Percentiles rank a stretch among this genome's conserved stretches.
Evolutionary conservation across 2,329 filamentous ascomycete species (phyloP).

Genomic region (Phoma sp.): DNA sequence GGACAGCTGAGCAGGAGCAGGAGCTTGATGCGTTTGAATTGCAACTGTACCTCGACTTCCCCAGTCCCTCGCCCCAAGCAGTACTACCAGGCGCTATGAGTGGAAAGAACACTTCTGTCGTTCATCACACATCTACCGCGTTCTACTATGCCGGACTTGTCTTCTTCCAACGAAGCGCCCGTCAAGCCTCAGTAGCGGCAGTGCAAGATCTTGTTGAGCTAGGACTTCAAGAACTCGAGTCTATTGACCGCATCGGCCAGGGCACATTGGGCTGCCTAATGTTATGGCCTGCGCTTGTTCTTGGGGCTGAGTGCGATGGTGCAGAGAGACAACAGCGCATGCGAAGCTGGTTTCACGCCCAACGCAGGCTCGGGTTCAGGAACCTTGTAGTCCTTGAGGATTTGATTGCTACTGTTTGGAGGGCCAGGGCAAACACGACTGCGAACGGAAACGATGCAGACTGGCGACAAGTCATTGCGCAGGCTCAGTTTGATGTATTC

Average conservation of each 20-base stretch:
- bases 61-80: background rate
- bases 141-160: slow-evolving; percentile 21
- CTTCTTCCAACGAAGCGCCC: slow-evolving; percentile 18
- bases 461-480: slow-evolving; percentile 13
- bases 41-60: slow-evolving; percentile 20
- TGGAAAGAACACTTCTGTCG: background rate
- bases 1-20: slow-evolving; percentile 5
- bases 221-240: slow-evolving; percentile 14
- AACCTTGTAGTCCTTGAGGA: slow-evolving; percentile 14
- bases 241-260: slow-evolving; percentile 14
- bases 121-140: slow-evolving; percentile 16
- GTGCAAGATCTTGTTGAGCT: slow-evolving; percentile 18
- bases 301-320: slow-evolving; percentile 14
- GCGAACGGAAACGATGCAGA: background rate
- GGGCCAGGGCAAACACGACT: background rate
- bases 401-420: slow-evolving; percentile 14
- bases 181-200: background rate
- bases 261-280: slow-evolving; percentile 16
- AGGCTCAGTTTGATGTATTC: slow-evolving; percentile 14
- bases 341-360: slow-evolving; percentile 12
- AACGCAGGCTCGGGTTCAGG: slow-evolving; percentile 16
- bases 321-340: slow-evolving; percentile 4
- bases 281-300: slow-evolving; percentile 20
- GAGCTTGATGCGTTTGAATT: slow-evolving; percentile 18
- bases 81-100: background rate